phyloP scores from a whole-genome alignment of 2,329 filamentous ascomycete species.

The Teratosphaeria zuluensis region DNA sequence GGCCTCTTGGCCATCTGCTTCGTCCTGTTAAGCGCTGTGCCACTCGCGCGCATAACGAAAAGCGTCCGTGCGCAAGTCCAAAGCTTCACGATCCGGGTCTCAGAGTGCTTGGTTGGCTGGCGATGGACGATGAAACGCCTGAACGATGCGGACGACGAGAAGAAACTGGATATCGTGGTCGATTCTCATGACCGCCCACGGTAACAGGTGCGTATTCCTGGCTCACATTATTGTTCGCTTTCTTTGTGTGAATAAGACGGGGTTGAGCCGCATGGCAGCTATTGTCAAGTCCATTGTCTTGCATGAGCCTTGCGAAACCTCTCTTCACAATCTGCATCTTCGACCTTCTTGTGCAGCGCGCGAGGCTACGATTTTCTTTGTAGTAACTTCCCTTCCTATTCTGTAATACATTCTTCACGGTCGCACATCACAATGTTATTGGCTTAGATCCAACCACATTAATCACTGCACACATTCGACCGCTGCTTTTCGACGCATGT shows the following conservation, averaged over 20 bases:
- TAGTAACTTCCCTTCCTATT: not conserved
- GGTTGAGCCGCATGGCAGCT: not conserved
- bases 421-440: not conserved
- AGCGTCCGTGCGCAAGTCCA: not conserved
- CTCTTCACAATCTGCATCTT: constrained; percentile 1
- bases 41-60: constrained; percentile 2
- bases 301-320: constrained; percentile 11
- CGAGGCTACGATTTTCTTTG: constrained; percentile 13
- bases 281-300: constrained; percentile 6
- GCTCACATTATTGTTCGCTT: constrained; percentile 18
- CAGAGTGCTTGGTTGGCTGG: constrained; percentile 34
- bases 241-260: constrained; percentile 9
- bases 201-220: constrained; percentile 19
- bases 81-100: constrained; percentile 11
- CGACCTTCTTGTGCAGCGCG: not conserved
- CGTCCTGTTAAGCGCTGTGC: constrained; percentile 9
- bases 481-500: not conserved
- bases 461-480: not conserved
- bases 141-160: constrained; percentile 24
- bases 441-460: not conserved
- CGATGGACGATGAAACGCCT: constrained; percentile 29
- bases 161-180: constrained; percentile 10
- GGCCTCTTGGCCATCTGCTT: constrained; percentile 2
- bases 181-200: constrained; percentile 22
- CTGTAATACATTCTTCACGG: constrained; percentile 4